Base-by-base conservation (phyloP, 805 yeast genomes). In the Cyberlindnera sargentensis region DNA sequence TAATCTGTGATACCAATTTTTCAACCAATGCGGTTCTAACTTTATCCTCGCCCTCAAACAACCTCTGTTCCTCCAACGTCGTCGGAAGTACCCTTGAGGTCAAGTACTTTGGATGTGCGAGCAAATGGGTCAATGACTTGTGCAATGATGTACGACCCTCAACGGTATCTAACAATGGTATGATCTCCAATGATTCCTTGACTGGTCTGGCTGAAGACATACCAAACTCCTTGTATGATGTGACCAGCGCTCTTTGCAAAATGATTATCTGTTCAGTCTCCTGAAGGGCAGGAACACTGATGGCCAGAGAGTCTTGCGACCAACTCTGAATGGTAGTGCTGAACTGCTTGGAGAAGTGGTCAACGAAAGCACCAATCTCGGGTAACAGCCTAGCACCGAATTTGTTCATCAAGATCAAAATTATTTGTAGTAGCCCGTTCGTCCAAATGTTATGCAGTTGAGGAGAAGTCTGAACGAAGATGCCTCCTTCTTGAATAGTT, bases 81-180 rank as follows among this genome's bases (percentile, higher is more conserved):
- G 82, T 73, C 3, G 90, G 76, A 3, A 74, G 69, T 4, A 85
- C 71, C 51, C 93, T 68, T 5, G 90, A 75, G 5, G 84, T 73
- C 47, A 90, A 66, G 52, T 80, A 89, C 61, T 87, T 88, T 10
- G 95, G 96, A 63, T 90, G 97, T 27, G 90, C 82, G 48, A 87
- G 70, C 34, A 90, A 70, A 51, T 87, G 85, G 43, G 76, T 82
- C 44, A 89, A 64, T 8, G 82, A 76, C 36, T 72, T 76, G 4
- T 71, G 66, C 47, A 90, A 72, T 26, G 73, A 77, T n/a, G 71
- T 73, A 46, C 82, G 70, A 46, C 80, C 83, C 28, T 73, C 68
- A 31, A 67, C 70, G 1, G 75, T 69, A 44, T 83, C 88, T 39
- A 84, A 62, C 0, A 88, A 90, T 2, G 83, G 82, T 58, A 78